Conservation (phyloP, 2,329 filamentous ascomycete species). For the Alternaria angustiovoidea region DNA sequence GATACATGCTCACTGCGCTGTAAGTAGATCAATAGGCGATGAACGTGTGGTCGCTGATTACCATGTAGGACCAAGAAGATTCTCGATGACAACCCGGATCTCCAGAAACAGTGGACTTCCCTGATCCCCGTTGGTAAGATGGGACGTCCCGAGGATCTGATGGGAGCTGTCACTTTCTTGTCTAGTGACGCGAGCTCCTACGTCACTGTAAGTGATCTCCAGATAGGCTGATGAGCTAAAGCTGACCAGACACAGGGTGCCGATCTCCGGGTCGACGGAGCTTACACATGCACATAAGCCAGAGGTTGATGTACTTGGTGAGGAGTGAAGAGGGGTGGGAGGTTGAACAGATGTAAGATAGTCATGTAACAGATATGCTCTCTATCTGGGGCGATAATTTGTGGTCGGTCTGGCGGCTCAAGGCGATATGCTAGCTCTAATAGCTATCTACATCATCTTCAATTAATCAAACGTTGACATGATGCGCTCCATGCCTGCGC, state of each 20-base stretch:
- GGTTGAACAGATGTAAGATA: neutral
- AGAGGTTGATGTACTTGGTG: neutral
- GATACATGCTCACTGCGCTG: slow-evolving; percentile 96
- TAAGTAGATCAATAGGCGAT: slow-evolving; percentile 58
- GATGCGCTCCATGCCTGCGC: neutral
- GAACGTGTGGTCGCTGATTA: slow-evolving; percentile 20
- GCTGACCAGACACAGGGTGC: slow-evolving; percentile 61
- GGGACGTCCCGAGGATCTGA: slow-evolving; percentile 88
- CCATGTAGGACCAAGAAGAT: slow-evolving; percentile 85
- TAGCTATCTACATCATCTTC: neutral
- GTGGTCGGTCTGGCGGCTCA: neutral
- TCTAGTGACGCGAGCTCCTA: slow-evolving; percentile 73
- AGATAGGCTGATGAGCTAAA: neutral
- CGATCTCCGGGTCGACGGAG: slow-evolving; percentile 83
- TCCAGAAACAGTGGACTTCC: slow-evolving; percentile 89
- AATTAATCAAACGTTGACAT: neutral
- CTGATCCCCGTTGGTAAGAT: slow-evolving; percentile 94
- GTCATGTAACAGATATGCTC: neutral
- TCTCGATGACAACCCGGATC: slow-evolving; percentile 88
- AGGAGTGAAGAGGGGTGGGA: neutral
- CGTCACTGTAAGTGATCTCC: slow-evolving; percentile 40
- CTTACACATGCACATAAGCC: slow-evolving; percentile 78
- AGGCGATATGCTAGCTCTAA: neutral
- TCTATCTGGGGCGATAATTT: neutral
- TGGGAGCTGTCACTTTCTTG: slow-evolving; percentile 90